Conservation (phyloP, 2,329 filamentous ascomycete genomes). For the Aspergillus hortae region DNA sequence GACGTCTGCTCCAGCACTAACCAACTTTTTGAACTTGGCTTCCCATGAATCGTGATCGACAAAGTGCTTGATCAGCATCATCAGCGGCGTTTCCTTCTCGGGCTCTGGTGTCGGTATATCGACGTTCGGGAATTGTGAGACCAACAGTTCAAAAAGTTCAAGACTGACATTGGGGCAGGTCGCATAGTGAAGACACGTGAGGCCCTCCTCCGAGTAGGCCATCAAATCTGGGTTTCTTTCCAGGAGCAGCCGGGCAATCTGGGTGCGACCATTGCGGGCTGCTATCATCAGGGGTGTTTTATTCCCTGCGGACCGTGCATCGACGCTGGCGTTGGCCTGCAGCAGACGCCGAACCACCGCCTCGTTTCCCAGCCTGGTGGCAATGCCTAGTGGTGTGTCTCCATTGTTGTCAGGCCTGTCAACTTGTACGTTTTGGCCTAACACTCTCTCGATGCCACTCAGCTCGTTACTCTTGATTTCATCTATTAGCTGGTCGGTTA, state of each 20-base stretch:
- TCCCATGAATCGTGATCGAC: neutral
- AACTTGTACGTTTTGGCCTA: constrained; percentile 3
- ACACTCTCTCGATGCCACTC: neutral
- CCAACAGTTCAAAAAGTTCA: constrained; percentile 1
- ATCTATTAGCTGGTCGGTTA: neutral
- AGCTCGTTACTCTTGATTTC: neutral
- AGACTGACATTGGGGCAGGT: neutral
- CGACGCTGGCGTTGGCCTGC: neutral
- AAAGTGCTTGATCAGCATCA: constrained; percentile 1
- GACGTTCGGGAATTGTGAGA: neutral
- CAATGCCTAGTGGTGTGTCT: neutral
- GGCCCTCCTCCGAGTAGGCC: constrained; percentile 3
- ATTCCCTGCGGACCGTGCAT: neutral
- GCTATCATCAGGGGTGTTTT: constrained; percentile 10
- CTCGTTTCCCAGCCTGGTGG: neutral
- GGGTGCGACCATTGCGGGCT: neutral
- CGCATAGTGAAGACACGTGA: constrained; percentile 10
- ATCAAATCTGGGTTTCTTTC: neutral
- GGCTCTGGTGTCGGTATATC: neutral
- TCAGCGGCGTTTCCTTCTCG: constrained; percentile 3
- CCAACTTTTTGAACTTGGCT: neutral
- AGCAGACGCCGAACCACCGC: neutral
- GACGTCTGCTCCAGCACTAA: neutral
- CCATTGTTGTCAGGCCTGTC: neutral
- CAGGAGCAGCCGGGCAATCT: neutral